Evolutionary conservation across 495 filamentous ascomycete species (phyloP), one percentile per base, ranked within the genome.

Genomic region (Cercophora sp.): DNA sequence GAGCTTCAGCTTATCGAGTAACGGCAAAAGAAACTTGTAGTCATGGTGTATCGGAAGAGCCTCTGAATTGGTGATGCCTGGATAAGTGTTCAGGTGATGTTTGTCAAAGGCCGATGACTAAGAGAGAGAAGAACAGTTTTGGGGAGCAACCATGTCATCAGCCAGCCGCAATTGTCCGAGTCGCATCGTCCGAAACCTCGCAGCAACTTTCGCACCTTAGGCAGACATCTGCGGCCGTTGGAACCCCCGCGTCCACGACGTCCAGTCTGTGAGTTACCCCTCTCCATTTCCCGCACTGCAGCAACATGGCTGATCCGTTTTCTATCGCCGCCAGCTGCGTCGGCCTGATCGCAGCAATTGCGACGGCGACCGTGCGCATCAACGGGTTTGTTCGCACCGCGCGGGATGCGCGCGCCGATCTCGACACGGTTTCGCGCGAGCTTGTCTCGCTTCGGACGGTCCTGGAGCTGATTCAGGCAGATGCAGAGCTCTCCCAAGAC

Each of bases 271-370:
- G 18, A 39, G 5, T 16, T 39, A 5, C 35, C 35, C 35, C 35
- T 8, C 35, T 5, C 35, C 9, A 16, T 5, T 16, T 39, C 35
- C 35, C 35, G 8, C 8, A 5, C 39, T 20, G 13, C 39, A 46
- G 2, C 42, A 48, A 3, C 26, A 49, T 49, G 46, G 46, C 46
- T 10, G 46, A 49, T 24, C 46, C 46, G 15, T 37, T 49, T 19
- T 49, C 46, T 16, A 49, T 49, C 31, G 46, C 29, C 29, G 34
- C 46, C 46, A 36, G 46, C 46, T 49, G 46, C 46, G 46, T 49
- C n/a, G 46, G 10, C 29, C 31, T 49, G 16, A 11, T 49, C 20
- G 29, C 27, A 20, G 34, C 46, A 23, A 49, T 49, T 8, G 11
- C 4, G 11, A 35, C 46, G n/a, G 29, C 34, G 13, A 36, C 46